Conservation (phyloP, 768 basidiomycete species). For the Calvatia gigantea region DNA sequence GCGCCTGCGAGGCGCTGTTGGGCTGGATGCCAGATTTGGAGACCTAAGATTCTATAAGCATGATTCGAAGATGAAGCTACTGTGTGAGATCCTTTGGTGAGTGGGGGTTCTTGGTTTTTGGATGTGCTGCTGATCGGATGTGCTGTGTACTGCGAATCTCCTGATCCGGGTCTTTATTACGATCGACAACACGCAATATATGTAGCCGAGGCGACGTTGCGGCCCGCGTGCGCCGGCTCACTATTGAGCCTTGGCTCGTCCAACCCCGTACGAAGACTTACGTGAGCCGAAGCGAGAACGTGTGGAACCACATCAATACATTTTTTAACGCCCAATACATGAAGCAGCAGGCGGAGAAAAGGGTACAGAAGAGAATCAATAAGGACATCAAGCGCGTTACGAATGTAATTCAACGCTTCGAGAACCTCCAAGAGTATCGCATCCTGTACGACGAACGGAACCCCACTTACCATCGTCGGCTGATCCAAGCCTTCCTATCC, state of each 20-base stretch:
- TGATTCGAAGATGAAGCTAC: constrained; percentile 19
- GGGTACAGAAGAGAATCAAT: constrained; percentile 29
- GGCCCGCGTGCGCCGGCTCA: not conserved
- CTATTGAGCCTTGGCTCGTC: constrained; percentile 40
- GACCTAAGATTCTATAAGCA: constrained; percentile 18
- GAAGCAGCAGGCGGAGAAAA: constrained; percentile 28
- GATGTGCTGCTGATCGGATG: not conserved
- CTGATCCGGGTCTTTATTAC: not conserved
- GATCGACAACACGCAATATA: not conserved
- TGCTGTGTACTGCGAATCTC: not conserved
- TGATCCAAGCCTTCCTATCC: constrained; percentile 34
- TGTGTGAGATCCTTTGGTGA: constrained; percentile 22
- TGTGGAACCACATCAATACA: constrained; percentile 23
- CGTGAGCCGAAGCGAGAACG: constrained; percentile 24
- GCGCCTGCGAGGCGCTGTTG: constrained; percentile 17
- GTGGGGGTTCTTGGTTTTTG: constrained; percentile 2
- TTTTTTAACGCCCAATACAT: constrained; percentile 27
- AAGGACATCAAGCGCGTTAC: constrained; percentile 34
- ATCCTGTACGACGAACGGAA: constrained; percentile 36
- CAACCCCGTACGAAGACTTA: constrained; percentile 29
- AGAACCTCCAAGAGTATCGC: constrained; percentile 31
- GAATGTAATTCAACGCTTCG: constrained; percentile 28
- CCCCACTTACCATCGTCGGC: constrained; percentile 28
- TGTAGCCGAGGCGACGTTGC: not conserved
- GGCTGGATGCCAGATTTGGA: constrained; percentile 18